phyloP scores from a whole-genome alignment of 768 basidiomycete genomes.

The Pseudohyphozyma bogoriensis region DNA sequence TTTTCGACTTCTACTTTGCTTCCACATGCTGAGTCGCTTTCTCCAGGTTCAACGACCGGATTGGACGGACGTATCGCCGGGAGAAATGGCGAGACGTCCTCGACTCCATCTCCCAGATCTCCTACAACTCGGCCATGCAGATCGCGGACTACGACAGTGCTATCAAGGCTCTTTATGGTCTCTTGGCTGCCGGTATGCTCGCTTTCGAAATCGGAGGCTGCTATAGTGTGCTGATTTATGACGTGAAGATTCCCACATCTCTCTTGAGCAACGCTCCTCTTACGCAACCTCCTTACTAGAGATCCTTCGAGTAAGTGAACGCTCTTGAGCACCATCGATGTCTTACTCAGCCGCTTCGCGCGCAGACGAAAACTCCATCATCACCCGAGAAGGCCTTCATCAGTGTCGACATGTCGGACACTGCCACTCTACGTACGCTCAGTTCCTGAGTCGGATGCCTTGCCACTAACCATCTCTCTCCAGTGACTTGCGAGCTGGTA shows the following conservation, averaged over 20 bases:
- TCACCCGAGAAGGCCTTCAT: constrained; percentile 39
- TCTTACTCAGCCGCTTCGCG: not conserved
- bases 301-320: constrained; percentile 52
- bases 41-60: constrained; percentile 79
- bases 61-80: constrained; percentile 73
- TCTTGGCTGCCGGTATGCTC: constrained; percentile 60
- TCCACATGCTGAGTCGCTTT: not conserved
- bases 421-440: constrained; percentile 53
- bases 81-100: constrained; percentile 73
- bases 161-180: constrained; percentile 66
- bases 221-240: not conserved
- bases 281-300: constrained; percentile 63
- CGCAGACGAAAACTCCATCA: constrained; percentile 61
- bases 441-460: no score
- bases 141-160: constrained; percentile 67
- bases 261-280: constrained; percentile 29
- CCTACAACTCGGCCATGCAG: constrained; percentile 73
- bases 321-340: not conserved
- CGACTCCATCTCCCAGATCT: constrained; percentile 59
- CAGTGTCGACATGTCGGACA: constrained; percentile 41
- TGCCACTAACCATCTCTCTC: constrained; percentile 1
- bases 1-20: not conserved
- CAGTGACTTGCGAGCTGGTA: constrained; percentile 56
- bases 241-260: constrained; percentile 9
- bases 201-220: not conserved